These are phyloP conservation scores for Phytopythium vexans DNA, from an alignment of 352 stramenopile species.

Conservation along the genomic window DNA sequence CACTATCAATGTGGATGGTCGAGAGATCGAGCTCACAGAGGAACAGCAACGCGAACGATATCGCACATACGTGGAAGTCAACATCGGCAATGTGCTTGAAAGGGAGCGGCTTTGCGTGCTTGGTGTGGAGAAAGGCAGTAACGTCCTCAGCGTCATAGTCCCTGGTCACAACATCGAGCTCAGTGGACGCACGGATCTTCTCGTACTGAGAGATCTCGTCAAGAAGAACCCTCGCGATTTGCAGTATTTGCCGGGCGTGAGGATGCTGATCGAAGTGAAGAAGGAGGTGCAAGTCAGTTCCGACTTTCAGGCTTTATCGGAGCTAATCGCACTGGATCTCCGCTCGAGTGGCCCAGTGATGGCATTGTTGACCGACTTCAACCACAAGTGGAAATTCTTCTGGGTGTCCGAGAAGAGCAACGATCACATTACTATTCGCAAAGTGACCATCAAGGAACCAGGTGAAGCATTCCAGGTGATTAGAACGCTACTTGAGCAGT, in stretches of 20 bases:
- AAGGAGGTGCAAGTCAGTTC: conserved; percentile 17
- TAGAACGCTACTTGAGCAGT: conserved; percentile 22
- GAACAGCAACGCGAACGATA: conserved; percentile 18
- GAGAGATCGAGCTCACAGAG: too few species aligned
- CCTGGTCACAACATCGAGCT: conserved; percentile 31
- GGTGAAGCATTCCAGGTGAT: conserved; percentile 30
- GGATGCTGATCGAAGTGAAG: conserved; percentile 53
- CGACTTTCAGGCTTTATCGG: conserved; percentile 32
- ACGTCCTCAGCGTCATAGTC: conserved; percentile 28
- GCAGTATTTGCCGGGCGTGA: conserved; percentile 27
- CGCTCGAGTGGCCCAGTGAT: conserved; percentile 29
- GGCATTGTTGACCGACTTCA: conserved; percentile 43
- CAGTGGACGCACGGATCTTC: conserved; percentile 32
- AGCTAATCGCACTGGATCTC: conserved; percentile 44
- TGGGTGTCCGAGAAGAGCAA: conserved; percentile 31
- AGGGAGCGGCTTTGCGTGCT: conserved; percentile 35
- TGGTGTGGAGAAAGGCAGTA: conserved; percentile 19
- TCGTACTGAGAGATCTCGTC: conserved; percentile 33
- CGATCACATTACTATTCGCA: conserved; percentile 16
- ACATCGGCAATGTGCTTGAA: conserved; percentile 28
- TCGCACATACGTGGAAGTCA: conserved; percentile 28
- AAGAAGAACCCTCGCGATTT: conserved; percentile 10
- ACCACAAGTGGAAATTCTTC: conserved; percentile 31
- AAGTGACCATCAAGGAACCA: conserved; percentile 18
- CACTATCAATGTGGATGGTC: neutral